Evolutionary conservation across 2,329 filamentous ascomycete species (phyloP), one percentile per base, ranked within the genome.

Genomic region (Harringtonia lauricola): DNA sequence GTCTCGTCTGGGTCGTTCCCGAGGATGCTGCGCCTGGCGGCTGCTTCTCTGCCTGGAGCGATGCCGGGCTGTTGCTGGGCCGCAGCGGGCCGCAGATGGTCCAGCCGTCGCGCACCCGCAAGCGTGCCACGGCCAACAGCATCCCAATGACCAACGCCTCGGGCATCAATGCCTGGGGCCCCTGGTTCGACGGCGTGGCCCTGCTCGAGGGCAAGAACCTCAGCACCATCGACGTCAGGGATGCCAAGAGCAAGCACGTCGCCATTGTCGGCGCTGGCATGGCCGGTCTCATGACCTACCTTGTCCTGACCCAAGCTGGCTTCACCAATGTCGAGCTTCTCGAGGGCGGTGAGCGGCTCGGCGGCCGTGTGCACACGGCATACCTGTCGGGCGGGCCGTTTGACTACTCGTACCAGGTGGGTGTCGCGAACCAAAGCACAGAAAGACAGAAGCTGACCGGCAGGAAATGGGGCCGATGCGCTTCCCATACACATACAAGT

Each of bases 251-350:
- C 48, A 79, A 78, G 56, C 60, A 63, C 37, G 68, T 83, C 48
- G 79, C 69, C 41, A 83, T 84, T 38, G 63, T 83, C 5, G 80
- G 80, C 15, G 79, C 71, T 13, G 79, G 79, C 8, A 81, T 83
- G 70, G 65, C 74, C 2, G 79, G 79, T 0, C 58, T 84, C 38
- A 76, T 82, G 70, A 81, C 70, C 2, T 69, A 64, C 46, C 61
- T 76, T 8, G 57, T 59, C 63, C 70, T 59, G 56, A 73, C 56
- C 4, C 64, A 69, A 47, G 63, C 66, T 2, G 79, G 79, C 4
- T 65, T 83, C 42, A 65, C 67, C 30, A 74, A 82, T 56, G 68
- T 79, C 60, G 68, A 71, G 37, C 79, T 83, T 44, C 64, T 79
- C 17, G 80, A 84, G 56, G 73, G 75, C 0, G 71, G 69, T 7